phyloP scores from a whole-genome alignment of 2,329 filamentous ascomycete genomes.

The Amylocarpus encephaloides region DNA sequence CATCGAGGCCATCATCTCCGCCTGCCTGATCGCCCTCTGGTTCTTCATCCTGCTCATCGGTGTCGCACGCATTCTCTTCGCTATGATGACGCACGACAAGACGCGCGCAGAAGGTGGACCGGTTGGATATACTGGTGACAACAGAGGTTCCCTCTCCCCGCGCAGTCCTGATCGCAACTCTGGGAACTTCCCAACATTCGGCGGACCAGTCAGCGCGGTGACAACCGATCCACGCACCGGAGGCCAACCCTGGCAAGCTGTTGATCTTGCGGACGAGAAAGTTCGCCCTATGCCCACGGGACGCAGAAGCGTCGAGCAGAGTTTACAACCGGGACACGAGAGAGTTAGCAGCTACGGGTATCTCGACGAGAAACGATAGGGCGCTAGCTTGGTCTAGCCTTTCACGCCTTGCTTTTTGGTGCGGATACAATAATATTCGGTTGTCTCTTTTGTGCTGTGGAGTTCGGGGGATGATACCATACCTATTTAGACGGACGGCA shows the following conservation, averaged over 20 bases:
- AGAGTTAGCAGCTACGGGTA: constrained; percentile 23
- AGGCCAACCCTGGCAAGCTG: not conserved
- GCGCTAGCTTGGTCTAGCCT: constrained; percentile 14
- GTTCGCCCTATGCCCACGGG: constrained; percentile 4
- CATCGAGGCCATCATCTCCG: constrained; percentile 74
- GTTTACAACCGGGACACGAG: constrained; percentile 18
- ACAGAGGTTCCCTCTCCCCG: constrained; percentile 11
- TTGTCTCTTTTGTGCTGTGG: too few species aligned
- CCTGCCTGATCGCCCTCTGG: constrained; percentile 68
- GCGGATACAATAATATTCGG: too few species aligned
- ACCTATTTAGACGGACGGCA: too few species aligned
- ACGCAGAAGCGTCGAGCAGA: constrained; percentile 17
- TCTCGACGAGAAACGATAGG: constrained; percentile 15
- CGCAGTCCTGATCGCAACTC: constrained; percentile 11
- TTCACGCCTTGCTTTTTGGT: too few species aligned
- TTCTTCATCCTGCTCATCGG: constrained; percentile 71
- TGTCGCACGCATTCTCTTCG: constrained; percentile 56
- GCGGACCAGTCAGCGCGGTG: constrained; percentile 15
- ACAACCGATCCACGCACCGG: constrained; percentile 8
- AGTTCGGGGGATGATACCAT: too few species aligned
- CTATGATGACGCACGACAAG: constrained; percentile 55
- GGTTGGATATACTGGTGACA: constrained; percentile 22
- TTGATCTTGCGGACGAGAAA: constrained; percentile 16
- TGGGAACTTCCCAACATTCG: constrained; percentile 20
- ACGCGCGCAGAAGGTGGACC: constrained; percentile 53